Base-by-base conservation (phyloP, 805 yeast species). In the Cyberlindnera misumaiensis region DNA sequence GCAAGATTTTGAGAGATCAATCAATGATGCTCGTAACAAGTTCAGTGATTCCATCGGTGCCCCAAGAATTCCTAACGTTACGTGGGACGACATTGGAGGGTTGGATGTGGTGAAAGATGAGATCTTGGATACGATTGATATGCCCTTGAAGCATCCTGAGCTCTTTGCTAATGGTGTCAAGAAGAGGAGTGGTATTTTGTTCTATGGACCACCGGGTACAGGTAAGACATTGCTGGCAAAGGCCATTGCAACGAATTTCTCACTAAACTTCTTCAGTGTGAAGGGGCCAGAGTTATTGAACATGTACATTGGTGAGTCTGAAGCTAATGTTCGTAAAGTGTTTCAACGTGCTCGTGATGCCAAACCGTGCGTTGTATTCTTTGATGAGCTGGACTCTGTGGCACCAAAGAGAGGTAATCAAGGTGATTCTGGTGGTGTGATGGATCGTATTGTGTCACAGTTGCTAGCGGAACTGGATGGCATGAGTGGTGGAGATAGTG, bases 331-430 rank as follows among this genome's bases (percentile, higher is more conserved):
- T 13, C 77, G 98, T 42, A 73, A 86, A 37, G 96, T 93, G 2
- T 93, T 93, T 60, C 96, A 90, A 60, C 78, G 74, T 48, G 97
- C 97, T 0, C 70, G 97, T 39, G 98, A 93, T 60, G 96, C 97
- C 11, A 84, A 82, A 57, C 98, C 98, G 1, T 93, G 98, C 67
- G 97, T 93, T 14, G 88, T 93, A 13, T 93, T 93, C 61, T 93
- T 93, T 56, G 98, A 93, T 64, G 98, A 93, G 63, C 71, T 93
- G 62, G 98, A 93, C 63, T 88, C 97, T 1, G 97, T 93, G 1
- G 98, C 98, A 0, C 97, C 97, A 2, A 90, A 93, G 59, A 79
- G 97, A 67, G 98, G 98, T 22, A 89, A 90, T 58, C 97, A 93
- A 56, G 97, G 98, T 17, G 98, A 93, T 60, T 88, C 97, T 3